phyloP scores from a whole-genome alignment of 495 filamentous ascomycete genomes.

The Podospora conica region DNA sequence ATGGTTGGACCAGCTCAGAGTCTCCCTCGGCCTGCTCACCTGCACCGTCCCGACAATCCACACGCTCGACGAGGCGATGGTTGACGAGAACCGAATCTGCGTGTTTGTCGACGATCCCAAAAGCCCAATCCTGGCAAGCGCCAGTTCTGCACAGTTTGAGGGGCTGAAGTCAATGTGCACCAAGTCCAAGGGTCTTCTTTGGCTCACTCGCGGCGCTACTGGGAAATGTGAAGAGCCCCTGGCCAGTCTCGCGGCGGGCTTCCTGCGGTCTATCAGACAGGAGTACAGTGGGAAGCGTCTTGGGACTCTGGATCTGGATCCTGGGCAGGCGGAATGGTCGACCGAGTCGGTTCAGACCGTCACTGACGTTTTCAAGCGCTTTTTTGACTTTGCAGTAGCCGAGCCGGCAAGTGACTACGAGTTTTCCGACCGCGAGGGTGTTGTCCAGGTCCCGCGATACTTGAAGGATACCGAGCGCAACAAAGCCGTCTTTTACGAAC shows the following conservation, averaged over 20 bases:
- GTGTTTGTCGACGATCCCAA: conserved; percentile 33
- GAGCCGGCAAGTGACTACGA: conserved; percentile 20
- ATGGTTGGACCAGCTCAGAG: conserved; percentile 23
- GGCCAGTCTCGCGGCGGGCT: conserved; percentile 24
- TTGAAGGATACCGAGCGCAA: conserved; percentile 31
- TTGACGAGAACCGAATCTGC: conserved; percentile 22
- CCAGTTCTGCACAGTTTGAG: conserved; percentile 20
- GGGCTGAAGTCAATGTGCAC: conserved; percentile 25
- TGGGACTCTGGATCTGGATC: conserved; percentile 24
- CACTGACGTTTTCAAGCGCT: conserved; percentile 19
- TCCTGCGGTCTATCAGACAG: conserved; percentile 29
- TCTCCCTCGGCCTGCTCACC: conserved; percentile 22
- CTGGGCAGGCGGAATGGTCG: conserved; percentile 12
- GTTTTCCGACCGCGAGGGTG: conserved; percentile 24
- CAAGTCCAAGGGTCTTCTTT: conserved; percentile 34
- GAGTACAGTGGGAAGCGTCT: conserved; percentile 27
- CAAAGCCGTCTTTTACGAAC: conserved; percentile 16
- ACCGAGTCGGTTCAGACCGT: conserved; percentile 16
- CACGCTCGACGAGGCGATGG: conserved; percentile 9
- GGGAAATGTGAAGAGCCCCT: conserved; percentile 21
- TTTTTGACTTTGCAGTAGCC: conserved; percentile 17
- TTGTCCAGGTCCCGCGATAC: conserved; percentile 26
- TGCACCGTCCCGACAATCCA: conserved; percentile 24
- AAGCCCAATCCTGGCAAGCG: conserved; percentile 23
- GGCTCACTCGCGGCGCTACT: conserved; percentile 46